Base-by-base conservation (phyloP, 2,329 filamentous ascomycete genomes). In the Fusarium sarcochroum region DNA sequence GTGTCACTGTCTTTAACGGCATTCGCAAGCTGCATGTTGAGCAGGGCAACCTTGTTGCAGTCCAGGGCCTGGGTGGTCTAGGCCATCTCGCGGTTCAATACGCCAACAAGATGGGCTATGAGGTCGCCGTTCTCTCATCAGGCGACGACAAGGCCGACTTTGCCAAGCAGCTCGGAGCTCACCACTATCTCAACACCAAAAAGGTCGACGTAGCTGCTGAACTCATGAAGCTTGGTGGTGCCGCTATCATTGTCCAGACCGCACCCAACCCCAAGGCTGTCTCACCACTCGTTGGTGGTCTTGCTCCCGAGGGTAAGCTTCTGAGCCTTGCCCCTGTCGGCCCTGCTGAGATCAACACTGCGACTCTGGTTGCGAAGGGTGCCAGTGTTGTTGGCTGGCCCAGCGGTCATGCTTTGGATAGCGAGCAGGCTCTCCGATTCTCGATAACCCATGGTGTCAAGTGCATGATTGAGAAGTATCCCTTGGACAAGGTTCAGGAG, bases 21-120 rank as follows among this genome's bases (percentile, higher is more conserved):
- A 84, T 89, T 51, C 84, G 87, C 65, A 86, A 87, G 76, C 80
- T 86, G 66, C 75, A 81, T 23, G 79, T 89, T 44, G 80, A 83
- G 70, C 83, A 85, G 57, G 87, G 87, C 11, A 81, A 78, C n/a
- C 64, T 84, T 1, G 84, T 89, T 1, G 87, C 86, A 21, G 75
- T 89, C 21, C 89, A 94, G 65, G 93, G 91, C 15, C 83, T 95
- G 5, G 89, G 93, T 50, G 93, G 92, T 3, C 84, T 94, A 1
- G 92, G 92, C 3, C 92, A 95, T 77, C 77, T 95, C 30, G 92
- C 91, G 0, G 89, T 94, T 30, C 91, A 94, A 76, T 94, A 90
- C 76, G 91, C 91, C 6, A 83, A 83, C 49, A 89, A 89, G 78
- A 93, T 94, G 91, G 92, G 92, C 6, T 94, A 91, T 78, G 85